These are phyloP conservation scores for Botrytis byssoidea DNA, from an alignment of 2,329 filamentous ascomycete species.

Conservation along the genomic window DNA sequence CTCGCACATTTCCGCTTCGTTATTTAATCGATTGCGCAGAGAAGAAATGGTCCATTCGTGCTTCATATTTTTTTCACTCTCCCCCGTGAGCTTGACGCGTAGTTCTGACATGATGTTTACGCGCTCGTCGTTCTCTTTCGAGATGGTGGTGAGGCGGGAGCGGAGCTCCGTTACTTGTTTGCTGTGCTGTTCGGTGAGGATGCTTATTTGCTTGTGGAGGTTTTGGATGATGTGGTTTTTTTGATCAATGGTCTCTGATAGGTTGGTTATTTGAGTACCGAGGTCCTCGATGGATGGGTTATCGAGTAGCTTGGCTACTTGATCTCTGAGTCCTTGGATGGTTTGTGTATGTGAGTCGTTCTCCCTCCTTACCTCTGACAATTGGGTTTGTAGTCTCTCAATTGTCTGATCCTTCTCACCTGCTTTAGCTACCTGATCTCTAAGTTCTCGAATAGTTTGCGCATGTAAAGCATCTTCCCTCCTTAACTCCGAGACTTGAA, in stretches of 20 bases:
- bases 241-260: background rate
- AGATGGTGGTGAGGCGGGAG: background rate
- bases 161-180: background rate
- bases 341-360: background rate
- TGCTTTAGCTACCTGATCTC: background rate
- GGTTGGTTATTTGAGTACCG: background rate
- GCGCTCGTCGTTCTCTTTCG: background rate
- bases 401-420: background rate
- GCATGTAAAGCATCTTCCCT: background rate
- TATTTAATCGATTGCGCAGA: fast-evolving
- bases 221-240: background rate
- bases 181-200: background rate
- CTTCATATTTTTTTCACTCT: background rate
- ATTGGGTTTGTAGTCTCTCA: background rate
- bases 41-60: background rate
- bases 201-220: background rate
- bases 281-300: background rate
- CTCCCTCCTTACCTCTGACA: fast-evolving
- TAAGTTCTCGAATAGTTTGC: background rate
- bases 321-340: background rate
- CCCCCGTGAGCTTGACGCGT: background rate
- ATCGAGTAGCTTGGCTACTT: background rate
- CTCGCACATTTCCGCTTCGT: background rate
- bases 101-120: background rate
- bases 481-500: background rate